These are phyloP conservation scores for Euryodendron excelsum DNA, from an alignment of 148 eudicot genomes.

Conservation along the genomic window DNA sequence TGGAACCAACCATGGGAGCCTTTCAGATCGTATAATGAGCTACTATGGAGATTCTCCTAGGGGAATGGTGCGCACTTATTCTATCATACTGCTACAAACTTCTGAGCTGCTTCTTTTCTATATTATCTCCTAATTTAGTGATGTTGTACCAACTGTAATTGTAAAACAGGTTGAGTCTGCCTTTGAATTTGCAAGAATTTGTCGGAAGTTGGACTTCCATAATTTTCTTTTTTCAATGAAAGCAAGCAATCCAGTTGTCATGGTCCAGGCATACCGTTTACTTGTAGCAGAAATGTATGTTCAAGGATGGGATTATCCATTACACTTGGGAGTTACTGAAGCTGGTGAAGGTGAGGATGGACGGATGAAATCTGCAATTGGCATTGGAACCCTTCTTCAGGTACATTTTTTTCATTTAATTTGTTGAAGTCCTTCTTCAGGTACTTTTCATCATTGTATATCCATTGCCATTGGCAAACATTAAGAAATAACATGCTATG, in stretches of 20 bases:
- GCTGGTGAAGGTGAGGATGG: slow-evolving; percentile 99
- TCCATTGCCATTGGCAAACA: background rate
- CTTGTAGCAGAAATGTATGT: slow-evolving; percentile 95
- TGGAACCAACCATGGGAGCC: slow-evolving; percentile 98
- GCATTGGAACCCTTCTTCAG: slow-evolving; percentile 99
- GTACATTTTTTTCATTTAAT: slow-evolving; percentile 23
- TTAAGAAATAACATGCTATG: background rate
- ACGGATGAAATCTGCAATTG: slow-evolving; percentile 98
- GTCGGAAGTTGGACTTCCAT: slow-evolving; percentile 89
- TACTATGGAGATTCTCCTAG: slow-evolving; percentile 98
- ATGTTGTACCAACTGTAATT: slow-evolving; percentile 8
- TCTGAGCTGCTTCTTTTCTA: background rate
- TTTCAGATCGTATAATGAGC: slow-evolving; percentile 99
- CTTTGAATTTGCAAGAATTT: slow-evolving; percentile 95
- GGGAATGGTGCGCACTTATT: slow-evolving; percentile 72
- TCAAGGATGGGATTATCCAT: slow-evolving; percentile 95
- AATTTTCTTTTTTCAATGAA: slow-evolving; percentile 97
- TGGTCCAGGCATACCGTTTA: slow-evolving; percentile 96
- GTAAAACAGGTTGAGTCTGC: slow-evolving; percentile 91
- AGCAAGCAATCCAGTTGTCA: slow-evolving; percentile 97
- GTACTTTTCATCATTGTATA: background rate
- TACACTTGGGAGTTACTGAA: slow-evolving; percentile 96
- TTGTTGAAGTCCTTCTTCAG: background rate
- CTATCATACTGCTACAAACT: background rate
- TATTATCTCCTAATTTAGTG: slow-evolving; percentile 4